Base-by-base conservation (phyloP, 2,329 filamentous ascomycete species). In the Alternaria sp. region DNA sequence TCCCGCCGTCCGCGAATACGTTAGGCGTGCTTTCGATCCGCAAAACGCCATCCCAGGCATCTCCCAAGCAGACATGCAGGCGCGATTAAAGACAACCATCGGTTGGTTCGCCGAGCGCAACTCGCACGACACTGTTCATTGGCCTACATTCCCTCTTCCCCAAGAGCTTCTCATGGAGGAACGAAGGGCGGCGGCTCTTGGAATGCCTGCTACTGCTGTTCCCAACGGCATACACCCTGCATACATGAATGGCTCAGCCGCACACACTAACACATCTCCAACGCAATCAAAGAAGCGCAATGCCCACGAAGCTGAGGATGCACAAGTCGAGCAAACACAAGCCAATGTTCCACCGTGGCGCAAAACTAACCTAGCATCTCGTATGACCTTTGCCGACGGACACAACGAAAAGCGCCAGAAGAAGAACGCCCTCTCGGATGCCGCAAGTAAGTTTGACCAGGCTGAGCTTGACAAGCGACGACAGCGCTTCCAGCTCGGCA, bases 381-480 rank as follows among this genome's bases (percentile, higher is more conserved):
- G 93, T 72, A 87, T 95, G 77, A 90, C 90, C 70, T 89, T 89
- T 77, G 80, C 85, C 59, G 80, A 85, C 45, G 76, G 77, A 60
- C 77, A 79, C 59, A 76, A 75, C 66, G 80, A 84, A 59, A 83
- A 86, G 79, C 80, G 82, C 66, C 77, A 82, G 70, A 81, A 83
- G 77, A 78, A 84, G 68, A 78, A 80, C 61, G 79, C 81, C 70
- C 81, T 85, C 76, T 73, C 79, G 69, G 82, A 88, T 80, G 82
- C 81, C 80, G 79, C 86, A 85, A 96, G 93, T 96, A 97, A 97
- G 92, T 96, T 91, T 80, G 89, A 93, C 81, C 89, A 92, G 82
- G 91, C 91, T 83, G 89, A 90, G 79, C 86, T 93, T 83, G 94
- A 97, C 81, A 94, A 93, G 83, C 91, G 96, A 71, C 92, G 91